Conservation (phyloP, 768 basidiomycete genomes). For the Kwoniella bestiolae region DNA sequence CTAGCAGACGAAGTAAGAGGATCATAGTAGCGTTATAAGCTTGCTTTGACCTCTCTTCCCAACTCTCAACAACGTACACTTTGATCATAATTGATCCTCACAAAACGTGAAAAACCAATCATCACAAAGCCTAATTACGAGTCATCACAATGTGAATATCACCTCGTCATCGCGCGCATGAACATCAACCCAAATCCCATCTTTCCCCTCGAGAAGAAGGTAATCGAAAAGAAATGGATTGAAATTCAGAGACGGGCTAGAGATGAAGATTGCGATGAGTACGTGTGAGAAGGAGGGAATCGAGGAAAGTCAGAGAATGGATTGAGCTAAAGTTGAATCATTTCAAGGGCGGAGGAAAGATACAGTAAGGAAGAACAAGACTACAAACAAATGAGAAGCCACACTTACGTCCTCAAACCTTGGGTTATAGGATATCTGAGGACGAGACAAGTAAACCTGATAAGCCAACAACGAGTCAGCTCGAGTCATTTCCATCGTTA, state of each 20-base stretch:
- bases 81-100: slow-evolving; percentile 16
- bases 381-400: no score
- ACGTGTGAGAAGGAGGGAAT: slow-evolving; percentile 24
- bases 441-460: not conserved
- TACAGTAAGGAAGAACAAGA: not conserved
- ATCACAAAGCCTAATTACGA: slow-evolving; percentile 29
- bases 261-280: slow-evolving; percentile 21
- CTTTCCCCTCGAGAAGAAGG: slow-evolving; percentile 9
- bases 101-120: slow-evolving; percentile 36
- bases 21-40: slow-evolving; percentile 55
- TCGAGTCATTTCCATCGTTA: not conserved
- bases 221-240: slow-evolving; percentile 22
- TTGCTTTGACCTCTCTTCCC: slow-evolving; percentile 27
- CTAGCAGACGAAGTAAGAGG: slow-evolving; percentile 9
- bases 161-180: slow-evolving; percentile 33
- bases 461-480: not conserved
- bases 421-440: not conserved
- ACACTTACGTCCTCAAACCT: slow-evolving; percentile 6
- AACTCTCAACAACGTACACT: slow-evolving; percentile 28
- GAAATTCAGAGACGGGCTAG: slow-evolving; percentile 20
- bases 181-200: slow-evolving; percentile 9
- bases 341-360: slow-evolving; percentile 21
- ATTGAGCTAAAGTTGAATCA: slow-evolving; percentile 57
- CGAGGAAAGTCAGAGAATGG: slow-evolving; percentile 53
- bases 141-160: slow-evolving; percentile 16